Conservation (phyloP, 2,329 filamentous ascomycete species). For the Mycosphaerella sp. region DNA sequence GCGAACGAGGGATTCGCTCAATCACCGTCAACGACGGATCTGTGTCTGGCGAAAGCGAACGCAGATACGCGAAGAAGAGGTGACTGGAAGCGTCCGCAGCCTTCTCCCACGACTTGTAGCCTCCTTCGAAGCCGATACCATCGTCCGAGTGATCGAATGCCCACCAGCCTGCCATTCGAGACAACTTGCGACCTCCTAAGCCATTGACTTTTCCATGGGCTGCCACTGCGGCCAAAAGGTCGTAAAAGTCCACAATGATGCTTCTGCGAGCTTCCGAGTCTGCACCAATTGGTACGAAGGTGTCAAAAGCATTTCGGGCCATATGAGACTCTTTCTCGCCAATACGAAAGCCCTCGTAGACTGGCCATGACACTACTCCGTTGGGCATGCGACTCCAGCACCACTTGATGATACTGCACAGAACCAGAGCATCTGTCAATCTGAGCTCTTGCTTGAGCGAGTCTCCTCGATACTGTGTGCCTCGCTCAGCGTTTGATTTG, state of each 20-base stretch:
- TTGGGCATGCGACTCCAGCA: constrained; percentile 91
- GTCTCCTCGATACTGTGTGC: constrained; percentile 58
- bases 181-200: constrained; percentile 86
- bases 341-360: constrained; percentile 91
- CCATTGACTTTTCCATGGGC: constrained; percentile 92
- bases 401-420: constrained; percentile 95
- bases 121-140: constrained; percentile 86
- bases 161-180: constrained; percentile 96
- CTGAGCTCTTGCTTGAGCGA: constrained; percentile 76
- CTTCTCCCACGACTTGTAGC: constrained; percentile 83
- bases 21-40: constrained; percentile 67
- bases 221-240: constrained; percentile 81
- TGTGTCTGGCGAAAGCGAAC: constrained; percentile 77
- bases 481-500: constrained; percentile 57
- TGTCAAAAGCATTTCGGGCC: constrained; percentile 88
- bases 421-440: constrained; percentile 88
- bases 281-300: constrained; percentile 90
- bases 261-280: constrained; percentile 77
- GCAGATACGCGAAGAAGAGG: constrained; percentile 93
- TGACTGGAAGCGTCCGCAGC: constrained; percentile 95
- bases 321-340: constrained; percentile 91
- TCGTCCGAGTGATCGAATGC: constrained; percentile 87
- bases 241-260: constrained; percentile 96
- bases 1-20: constrained; percentile 76
- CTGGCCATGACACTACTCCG: constrained; percentile 93